Conservation (phyloP, 768 basidiomycete genomes). For the Tricholoma flavovirens region DNA sequence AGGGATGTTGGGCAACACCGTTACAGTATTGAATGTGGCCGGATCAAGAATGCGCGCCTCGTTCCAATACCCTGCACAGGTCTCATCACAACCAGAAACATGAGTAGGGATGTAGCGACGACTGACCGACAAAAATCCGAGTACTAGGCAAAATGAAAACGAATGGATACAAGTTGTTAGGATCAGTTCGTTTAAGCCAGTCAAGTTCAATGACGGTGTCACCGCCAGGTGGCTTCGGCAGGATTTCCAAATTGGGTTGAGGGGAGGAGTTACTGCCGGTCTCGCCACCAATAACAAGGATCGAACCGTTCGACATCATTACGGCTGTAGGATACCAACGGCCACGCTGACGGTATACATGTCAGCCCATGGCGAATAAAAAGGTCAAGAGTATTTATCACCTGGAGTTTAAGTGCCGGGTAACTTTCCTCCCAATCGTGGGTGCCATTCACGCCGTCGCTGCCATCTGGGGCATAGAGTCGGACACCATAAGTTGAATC, state of each 20-base stretch:
- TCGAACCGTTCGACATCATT: constrained; percentile 65
- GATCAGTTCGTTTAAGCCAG: constrained; percentile 67
- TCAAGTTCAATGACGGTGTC: constrained; percentile 55
- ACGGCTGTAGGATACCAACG: constrained; percentile 73
- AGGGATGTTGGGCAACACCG: constrained; percentile 64
- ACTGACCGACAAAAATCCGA: constrained; percentile 63
- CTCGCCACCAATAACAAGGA: constrained; percentile 74
- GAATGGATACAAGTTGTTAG: constrained; percentile 79
- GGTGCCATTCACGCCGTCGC: constrained; percentile 61
- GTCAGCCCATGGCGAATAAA: neutral
- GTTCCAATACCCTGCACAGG: constrained; percentile 61
- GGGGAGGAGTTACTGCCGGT: constrained; percentile 61
- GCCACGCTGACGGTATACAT: constrained; percentile 34
- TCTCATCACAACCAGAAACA: neutral
- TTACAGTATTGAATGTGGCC: constrained; percentile 54
- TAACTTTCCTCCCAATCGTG: constrained; percentile 78
- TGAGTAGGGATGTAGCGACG: neutral
- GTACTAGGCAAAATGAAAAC: constrained; percentile 65
- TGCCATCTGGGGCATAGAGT: constrained; percentile 66
- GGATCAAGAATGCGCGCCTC: constrained; percentile 74
- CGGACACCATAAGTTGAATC: constrained; percentile 69
- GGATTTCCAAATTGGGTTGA: constrained; percentile 64
- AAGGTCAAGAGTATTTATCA: constrained; percentile 19
- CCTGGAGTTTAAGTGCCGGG: constrained; percentile 54
- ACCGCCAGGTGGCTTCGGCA: constrained; percentile 63